Evolutionary conservation across 192 early-diverging fungal species (phyloP).

Genomic region (Entrophospora sp.): DNA sequence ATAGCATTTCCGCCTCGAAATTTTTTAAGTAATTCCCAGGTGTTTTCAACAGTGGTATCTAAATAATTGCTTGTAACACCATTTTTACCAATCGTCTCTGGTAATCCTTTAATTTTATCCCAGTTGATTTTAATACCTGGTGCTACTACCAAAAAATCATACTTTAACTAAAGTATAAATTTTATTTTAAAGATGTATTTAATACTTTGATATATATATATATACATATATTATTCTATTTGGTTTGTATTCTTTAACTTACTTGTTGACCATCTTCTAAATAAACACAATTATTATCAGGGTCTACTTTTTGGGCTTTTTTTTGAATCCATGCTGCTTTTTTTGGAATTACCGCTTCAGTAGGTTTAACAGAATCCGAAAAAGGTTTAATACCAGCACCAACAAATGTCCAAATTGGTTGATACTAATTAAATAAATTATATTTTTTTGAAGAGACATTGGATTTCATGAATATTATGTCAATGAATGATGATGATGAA

Average conservation of each 20-base stretch:
- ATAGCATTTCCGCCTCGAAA: constrained; percentile 71
- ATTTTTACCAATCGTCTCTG: constrained; percentile 64
- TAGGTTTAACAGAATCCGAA: constrained; percentile 56
- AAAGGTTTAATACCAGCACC: constrained; percentile 78
- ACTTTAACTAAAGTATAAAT: constrained; percentile 15
- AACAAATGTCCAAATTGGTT: constrained; percentile 88
- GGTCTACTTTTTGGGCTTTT: constrained; percentile 59
- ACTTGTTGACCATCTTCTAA: constrained; percentile 57
- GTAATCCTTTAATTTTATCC: constrained; percentile 67
- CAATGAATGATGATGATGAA: not conserved
- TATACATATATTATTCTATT: not conserved
- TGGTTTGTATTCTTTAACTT: not conserved
- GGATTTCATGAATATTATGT: not conserved
- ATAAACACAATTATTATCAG: constrained; percentile 56
- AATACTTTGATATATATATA: not conserved
- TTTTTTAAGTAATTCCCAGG: constrained; percentile 58
- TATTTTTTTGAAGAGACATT: not conserved
- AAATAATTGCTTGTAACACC: constrained; percentile 83
- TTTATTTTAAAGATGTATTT: constrained; percentile 1
- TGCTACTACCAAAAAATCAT: constrained; percentile 68
- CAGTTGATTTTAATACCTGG: constrained; percentile 71
- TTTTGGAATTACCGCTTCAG: constrained; percentile 59
- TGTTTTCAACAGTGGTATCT: constrained; percentile 60
- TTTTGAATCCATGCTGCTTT: constrained; percentile 69
- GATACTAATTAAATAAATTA: constrained; percentile 41